phyloP scores from a whole-genome alignment of 2,329 filamentous ascomycete species.

The Westerdykella aurantiaca region DNA sequence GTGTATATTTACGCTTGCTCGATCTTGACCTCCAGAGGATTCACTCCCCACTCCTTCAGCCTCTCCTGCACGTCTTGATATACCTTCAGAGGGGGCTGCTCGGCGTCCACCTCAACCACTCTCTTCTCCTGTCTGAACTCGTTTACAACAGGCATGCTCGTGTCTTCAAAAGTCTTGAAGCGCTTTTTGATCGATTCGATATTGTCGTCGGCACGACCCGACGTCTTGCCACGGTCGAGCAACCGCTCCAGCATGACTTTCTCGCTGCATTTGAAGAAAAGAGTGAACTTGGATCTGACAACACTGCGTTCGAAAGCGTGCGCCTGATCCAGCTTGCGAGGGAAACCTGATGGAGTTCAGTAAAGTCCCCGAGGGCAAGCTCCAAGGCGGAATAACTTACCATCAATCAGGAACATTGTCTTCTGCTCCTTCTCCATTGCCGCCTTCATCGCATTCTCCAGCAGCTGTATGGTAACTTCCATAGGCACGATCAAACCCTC shows the following conservation, averaged over 20 bases:
- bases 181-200: constrained; percentile 93
- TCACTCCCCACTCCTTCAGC: constrained; percentile 30
- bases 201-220: constrained; percentile 88
- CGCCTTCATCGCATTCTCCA: constrained; percentile 87
- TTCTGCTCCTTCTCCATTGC: constrained; percentile 55
- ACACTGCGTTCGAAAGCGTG: constrained; percentile 87
- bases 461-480: constrained; percentile 89
- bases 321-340: constrained; percentile 95
- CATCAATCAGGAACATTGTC: constrained; percentile 69
- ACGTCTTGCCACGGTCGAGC: constrained; percentile 86
- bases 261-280: constrained; percentile 95
- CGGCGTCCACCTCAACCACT: constrained; percentile 75
- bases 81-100: constrained; percentile 59
- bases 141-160: constrained; percentile 94
- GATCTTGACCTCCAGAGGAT: constrained; percentile 27
- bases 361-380: background rate
- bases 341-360: constrained; percentile 59
- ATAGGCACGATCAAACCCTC: constrained; percentile 97
- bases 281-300: constrained; percentile 73
- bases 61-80: constrained; percentile 48
- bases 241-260: constrained; percentile 77
- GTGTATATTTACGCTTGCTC: background rate
- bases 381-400: constrained; percentile 18
- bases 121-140: constrained; percentile 70
- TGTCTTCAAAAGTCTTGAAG: constrained; percentile 89